A percentile compares a stretch with the other conserved stretches of the same genome.
Evolutionary conservation across 495 filamentous ascomycete genomes (phyloP).

Genomic region (Penicillium chermesinum): DNA sequence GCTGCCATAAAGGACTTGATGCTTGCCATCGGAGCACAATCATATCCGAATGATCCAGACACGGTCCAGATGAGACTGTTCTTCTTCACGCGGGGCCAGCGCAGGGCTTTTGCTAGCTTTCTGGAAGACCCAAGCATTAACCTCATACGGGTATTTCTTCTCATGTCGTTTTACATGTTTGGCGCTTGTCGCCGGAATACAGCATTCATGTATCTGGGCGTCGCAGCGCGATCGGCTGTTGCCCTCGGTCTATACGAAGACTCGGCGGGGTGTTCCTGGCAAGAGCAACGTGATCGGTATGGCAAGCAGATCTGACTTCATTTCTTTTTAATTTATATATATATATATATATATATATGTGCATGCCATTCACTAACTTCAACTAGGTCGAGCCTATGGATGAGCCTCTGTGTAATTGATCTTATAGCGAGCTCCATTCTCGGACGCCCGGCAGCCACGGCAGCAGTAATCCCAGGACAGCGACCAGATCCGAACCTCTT

Average conservation of each 20-base stretch:
- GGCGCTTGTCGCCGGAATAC: slow-evolving; percentile 44
- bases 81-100: slow-evolving; percentile 38
- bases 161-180: slow-evolving; percentile 46
- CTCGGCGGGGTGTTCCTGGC: slow-evolving; percentile 1
- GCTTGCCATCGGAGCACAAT: slow-evolving; percentile 42
- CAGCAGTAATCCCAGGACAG: slow-evolving; percentile 21
- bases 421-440: slow-evolving; percentile 41
- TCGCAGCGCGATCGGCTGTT: slow-evolving; percentile 39
- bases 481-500: slow-evolving; percentile 6
- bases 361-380: not conserved
- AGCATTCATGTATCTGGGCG: slow-evolving; percentile 46
- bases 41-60: slow-evolving; percentile 20
- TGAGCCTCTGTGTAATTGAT: slow-evolving; percentile 42
- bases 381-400: slow-evolving; percentile 34
- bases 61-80: slow-evolving; percentile 23
- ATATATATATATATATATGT: no score
- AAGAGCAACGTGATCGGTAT: slow-evolving; percentile 24
- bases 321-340: no score
- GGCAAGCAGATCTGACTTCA: no score
- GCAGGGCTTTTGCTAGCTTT: slow-evolving; percentile 31
- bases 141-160: slow-evolving; percentile 34
- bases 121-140: slow-evolving; percentile 41
- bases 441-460: slow-evolving; percentile 34
- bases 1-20: slow-evolving; percentile 33
- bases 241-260: slow-evolving; percentile 38